These are phyloP conservation scores for Puya raimondii DNA, from an alignment of 176 grass and related monocot species.

Conservation along the genomic window DNA sequence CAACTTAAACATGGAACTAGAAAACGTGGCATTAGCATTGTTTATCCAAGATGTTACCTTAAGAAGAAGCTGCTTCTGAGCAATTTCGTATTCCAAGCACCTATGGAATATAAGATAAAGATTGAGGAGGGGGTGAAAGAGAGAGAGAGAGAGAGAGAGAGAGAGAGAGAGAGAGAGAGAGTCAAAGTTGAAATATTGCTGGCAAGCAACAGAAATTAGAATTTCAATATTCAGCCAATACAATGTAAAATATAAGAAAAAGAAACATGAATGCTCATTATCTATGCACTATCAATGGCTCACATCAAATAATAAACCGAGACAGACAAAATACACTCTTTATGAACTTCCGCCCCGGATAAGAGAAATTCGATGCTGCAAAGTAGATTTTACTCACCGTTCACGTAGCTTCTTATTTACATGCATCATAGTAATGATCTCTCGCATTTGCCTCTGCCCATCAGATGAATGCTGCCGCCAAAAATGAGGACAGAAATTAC, in stretches of 20 bases:
- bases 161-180: too few species aligned
- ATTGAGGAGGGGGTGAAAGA: too few species aligned
- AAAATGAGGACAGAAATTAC: background rate
- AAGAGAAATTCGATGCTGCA: too few species aligned
- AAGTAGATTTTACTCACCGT: background rate
- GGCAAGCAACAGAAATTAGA: too few species aligned
- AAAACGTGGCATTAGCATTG: background rate
- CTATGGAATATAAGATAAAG: background rate
- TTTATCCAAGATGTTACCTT: background rate
- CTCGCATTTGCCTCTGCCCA: background rate
- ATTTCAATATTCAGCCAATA: too few species aligned
- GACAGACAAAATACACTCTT: background rate
- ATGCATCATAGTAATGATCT: background rate
- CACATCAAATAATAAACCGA: background rate
- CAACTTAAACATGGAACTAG: background rate
- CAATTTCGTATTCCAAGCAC: background rate
- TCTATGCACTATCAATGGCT: background rate
- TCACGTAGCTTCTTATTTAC: background rate
- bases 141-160: too few species aligned
- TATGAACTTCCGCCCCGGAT: background rate
- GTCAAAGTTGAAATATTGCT: too few species aligned
- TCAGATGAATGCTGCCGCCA: background rate
- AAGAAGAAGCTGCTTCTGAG: conserved; percentile 2
- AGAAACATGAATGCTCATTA: too few species aligned
- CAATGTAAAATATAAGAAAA: too few species aligned